Percentiles rank a stretch among this genome's conserved stretches.
Evolutionary conservation across 2,329 filamentous ascomycete genomes (phyloP).

Genomic region (Alternaria panax): DNA sequence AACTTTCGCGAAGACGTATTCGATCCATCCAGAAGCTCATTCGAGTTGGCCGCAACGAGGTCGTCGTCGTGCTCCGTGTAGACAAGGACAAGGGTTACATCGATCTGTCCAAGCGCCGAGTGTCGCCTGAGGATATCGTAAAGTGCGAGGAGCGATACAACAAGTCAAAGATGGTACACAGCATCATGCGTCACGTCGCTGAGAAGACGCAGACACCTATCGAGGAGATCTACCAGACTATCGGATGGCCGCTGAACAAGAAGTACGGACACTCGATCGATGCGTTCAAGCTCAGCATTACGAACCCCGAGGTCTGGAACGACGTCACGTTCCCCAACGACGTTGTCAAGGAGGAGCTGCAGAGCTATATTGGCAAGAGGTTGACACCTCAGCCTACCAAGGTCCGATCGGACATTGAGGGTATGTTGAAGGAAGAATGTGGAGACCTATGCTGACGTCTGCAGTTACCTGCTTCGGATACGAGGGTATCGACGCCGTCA

Average conservation of each 20-base stretch:
- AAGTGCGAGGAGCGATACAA: slow-evolving; percentile 99
- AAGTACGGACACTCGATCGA: slow-evolving; percentile 97
- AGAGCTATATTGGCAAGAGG: slow-evolving; percentile 95
- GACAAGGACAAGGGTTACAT: slow-evolving; percentile 99
- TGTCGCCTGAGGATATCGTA: slow-evolving; percentile 95
- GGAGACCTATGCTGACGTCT: slow-evolving; percentile 16
- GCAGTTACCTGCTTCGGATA: slow-evolving; percentile 69
- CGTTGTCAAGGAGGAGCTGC: slow-evolving; percentile 84
- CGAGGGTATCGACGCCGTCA: slow-evolving; percentile 98
- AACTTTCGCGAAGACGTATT: slow-evolving; percentile 97
- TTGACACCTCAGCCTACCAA: slow-evolving; percentile 98
- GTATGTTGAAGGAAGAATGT: slow-evolving; percentile 70
- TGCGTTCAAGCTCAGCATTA: slow-evolving; percentile 99
- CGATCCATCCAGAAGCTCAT: slow-evolving; percentile 99
- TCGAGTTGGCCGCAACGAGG: slow-evolving; percentile 95
- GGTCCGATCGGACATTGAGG: slow-evolving; percentile 93
- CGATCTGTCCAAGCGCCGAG: slow-evolving; percentile 97
- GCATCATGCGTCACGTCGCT: slow-evolving; percentile 97
- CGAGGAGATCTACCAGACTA: slow-evolving; percentile 89
- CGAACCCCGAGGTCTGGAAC: slow-evolving; percentile 95
- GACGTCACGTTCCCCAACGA: slow-evolving; percentile 89
- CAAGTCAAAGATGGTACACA: slow-evolving; percentile 99
- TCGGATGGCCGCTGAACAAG: slow-evolving; percentile 97
- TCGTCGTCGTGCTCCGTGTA: slow-evolving; percentile 96
- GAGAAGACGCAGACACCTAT: slow-evolving; percentile 97